Evolutionary conservation across 305 asterid genomes (phyloP), one percentile per base, ranked within the genome.

Genomic region (Rubia tinctorum): DNA sequence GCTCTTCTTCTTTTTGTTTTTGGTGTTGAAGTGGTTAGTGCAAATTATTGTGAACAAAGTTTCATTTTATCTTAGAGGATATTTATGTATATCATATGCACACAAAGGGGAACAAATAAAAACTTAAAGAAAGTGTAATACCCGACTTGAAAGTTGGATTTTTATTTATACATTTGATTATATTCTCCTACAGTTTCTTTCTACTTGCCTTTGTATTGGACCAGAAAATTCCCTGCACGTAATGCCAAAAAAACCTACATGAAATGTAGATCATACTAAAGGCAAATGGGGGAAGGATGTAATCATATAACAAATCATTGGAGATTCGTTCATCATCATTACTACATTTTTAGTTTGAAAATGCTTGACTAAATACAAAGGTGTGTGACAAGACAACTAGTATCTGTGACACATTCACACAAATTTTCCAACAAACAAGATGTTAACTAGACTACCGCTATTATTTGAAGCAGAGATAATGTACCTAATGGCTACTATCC

Each of bases 181-280:
- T 27, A 27, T 2, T 27, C 30, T 27, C 30, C 30, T 2, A 27
- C 30, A 27, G 1, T 27, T 27, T 27, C 30, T 2, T 27, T 27
- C 30, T 27, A 27, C 2, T 27, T 27, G 30, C 30, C 30, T 27
- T 27, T 27, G 30, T 27, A 1, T 27, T 27, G 2, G 30, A 27
- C 30, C 30, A 27, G 30, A 27, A 27, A 27, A 1, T 27, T 27
- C 2, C 30, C 30, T n/a, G n/a, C n/a, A n/a, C n/a, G n/a, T n/a
- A n/a, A n/a, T n/a, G n/a, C n/a, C n/a, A n/a, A n/a, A n/a, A n/a
- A 30, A 30, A 30, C 34, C 1, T 30, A 30, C 58, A 25, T 25
- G 66, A 47, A 30, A 72, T 42, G 72, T 68, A 73, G 81, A 69
- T 68, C 40, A 45, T 42, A 40, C 42, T 27, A 3, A 23, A 61